Evolutionary conservation across 169 alveolate species (phyloP), one percentile per base, ranked within the genome.

Genomic region (Cryptosporidium ryanae): DNA sequence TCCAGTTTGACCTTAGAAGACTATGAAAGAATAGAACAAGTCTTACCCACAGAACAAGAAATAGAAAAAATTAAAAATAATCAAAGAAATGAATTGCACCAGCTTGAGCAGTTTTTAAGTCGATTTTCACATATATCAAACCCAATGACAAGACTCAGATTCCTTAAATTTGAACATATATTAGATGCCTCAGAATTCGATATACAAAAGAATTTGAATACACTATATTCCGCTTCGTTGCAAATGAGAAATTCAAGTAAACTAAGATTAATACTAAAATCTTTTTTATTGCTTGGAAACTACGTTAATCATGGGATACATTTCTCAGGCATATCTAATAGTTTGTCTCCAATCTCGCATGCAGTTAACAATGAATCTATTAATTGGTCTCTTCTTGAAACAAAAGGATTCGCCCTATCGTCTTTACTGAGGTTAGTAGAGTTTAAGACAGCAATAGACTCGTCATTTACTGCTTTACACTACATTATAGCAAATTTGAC

Each of bases 261-360:
- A 66, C 55, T 66, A 48, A 65, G 49, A 23, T 66, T 64, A n/a
- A 64, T 90, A 49, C 82, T 90, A 46, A 90, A 90, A 44, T 90
- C 91, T 4, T 84, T 84, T 59, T 66, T 90, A 64, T 90, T 82
- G 71, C 83, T 84, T 82, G 93, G 93, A 17, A 90, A 90, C 59
- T 90, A 76, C 61, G 91, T 90, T 18, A 90, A 90, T 66, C 91
- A 90, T 82, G 93, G 93, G n/a, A 82, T 76, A 13, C 57, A 46
- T 17, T 34, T 76, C 25, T 55, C 68, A 31, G 63, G 61, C 18
- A 27, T 70, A 64, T 23, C 70, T n/a, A 32, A 44, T 32, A 49
- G 55, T 34, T 57, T 61, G 38, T 61, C 87, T n/a, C 63, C 87
- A 1, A 59, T 76, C 34, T 55, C 87, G 3, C 87, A 76, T 59